phyloP scores from a whole-genome alignment of 2,329 filamentous ascomycete species.

The Scytalidium lignicola region DNA sequence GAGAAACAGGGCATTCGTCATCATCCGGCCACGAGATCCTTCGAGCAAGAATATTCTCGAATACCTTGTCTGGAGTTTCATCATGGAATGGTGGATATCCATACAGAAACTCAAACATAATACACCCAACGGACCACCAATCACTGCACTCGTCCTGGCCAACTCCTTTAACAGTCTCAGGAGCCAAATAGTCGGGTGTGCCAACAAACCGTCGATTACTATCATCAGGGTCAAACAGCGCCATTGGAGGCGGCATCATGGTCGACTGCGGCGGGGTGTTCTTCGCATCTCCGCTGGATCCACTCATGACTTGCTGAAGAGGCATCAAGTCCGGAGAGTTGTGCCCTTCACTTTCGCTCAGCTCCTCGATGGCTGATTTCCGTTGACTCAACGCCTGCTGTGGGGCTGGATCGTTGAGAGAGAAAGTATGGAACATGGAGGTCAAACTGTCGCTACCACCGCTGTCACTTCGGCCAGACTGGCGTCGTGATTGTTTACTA shows the following conservation, averaged over 20 bases:
- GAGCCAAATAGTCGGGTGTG: slow-evolving; percentile 93
- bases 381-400: slow-evolving; percentile 30
- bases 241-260: slow-evolving; percentile 88
- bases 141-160: slow-evolving; percentile 97
- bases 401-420: slow-evolving; percentile 56
- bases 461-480: slow-evolving; percentile 86
- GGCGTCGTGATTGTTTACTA: slow-evolving; percentile 59
- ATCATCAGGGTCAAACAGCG: slow-evolving; percentile 91
- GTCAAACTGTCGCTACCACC: slow-evolving; percentile 82
- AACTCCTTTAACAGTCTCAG: slow-evolving; percentile 91
- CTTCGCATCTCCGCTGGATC: slow-evolving; percentile 39
- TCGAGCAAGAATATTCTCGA: slow-evolving; percentile 89
- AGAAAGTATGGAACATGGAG: slow-evolving; percentile 76
- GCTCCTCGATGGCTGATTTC: slow-evolving; percentile 68
- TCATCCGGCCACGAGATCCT: slow-evolving; percentile 91
- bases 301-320: slow-evolving; percentile 47
- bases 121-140: slow-evolving; percentile 99
- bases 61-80: slow-evolving; percentile 83
- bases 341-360: slow-evolving; percentile 63
- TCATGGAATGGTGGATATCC: slow-evolving; percentile 94
- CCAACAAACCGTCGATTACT: slow-evolving; percentile 91
- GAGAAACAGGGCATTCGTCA: slow-evolving; percentile 71
- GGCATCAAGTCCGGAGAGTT: slow-evolving; percentile 73
- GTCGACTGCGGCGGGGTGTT: slow-evolving; percentile 58
- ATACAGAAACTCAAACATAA: slow-evolving; percentile 93